Evolutionary conservation across 2,329 filamentous ascomycete genomes (phyloP).

Genomic region (Dactylonectria estremocensis): DNA sequence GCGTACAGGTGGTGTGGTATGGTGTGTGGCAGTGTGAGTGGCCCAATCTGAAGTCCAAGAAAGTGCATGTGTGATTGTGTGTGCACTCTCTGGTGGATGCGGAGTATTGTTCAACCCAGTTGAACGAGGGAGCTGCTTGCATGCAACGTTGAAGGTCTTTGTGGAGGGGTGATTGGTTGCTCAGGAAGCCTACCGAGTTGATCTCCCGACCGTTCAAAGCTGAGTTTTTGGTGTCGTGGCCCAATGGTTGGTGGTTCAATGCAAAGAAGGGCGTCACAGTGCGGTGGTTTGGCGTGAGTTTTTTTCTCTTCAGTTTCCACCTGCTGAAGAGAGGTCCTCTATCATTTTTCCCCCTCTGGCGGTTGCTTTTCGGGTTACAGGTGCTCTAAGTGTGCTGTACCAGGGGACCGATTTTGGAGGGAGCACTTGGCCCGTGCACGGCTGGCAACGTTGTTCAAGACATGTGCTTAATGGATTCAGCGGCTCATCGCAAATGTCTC

Average conservation of each 20-base stretch:
- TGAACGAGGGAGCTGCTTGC: background rate
- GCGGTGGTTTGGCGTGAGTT: slow-evolving; percentile 14
- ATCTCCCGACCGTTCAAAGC: background rate
- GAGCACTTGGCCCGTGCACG: slow-evolving; percentile 10
- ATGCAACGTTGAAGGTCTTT: slow-evolving; percentile 9
- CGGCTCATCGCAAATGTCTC: no score
- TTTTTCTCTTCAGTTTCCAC: slow-evolving; percentile 24
- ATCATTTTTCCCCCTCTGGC: slow-evolving; percentile 10
- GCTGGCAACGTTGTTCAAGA: background rate
- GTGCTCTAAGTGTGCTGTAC: no score
- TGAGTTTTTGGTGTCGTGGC: background rate
- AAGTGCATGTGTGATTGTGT: background rate
- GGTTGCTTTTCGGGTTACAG: background rate
- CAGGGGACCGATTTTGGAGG: background rate
- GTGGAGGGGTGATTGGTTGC: slow-evolving; percentile 2
- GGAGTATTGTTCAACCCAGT: background rate
- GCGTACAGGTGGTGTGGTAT: background rate
- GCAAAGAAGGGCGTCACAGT: slow-evolving; percentile 19
- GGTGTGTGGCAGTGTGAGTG: slow-evolving; percentile 3
- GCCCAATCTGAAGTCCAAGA: no score
- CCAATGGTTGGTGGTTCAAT: background rate
- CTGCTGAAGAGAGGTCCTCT: slow-evolving; percentile 4
- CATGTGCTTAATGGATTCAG: no score
- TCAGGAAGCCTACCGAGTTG: background rate
- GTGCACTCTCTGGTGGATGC: background rate